These are phyloP conservation scores for Penicillium waksmanii DNA, from an alignment of 495 filamentous ascomycete species.

Conservation along the genomic window DNA sequence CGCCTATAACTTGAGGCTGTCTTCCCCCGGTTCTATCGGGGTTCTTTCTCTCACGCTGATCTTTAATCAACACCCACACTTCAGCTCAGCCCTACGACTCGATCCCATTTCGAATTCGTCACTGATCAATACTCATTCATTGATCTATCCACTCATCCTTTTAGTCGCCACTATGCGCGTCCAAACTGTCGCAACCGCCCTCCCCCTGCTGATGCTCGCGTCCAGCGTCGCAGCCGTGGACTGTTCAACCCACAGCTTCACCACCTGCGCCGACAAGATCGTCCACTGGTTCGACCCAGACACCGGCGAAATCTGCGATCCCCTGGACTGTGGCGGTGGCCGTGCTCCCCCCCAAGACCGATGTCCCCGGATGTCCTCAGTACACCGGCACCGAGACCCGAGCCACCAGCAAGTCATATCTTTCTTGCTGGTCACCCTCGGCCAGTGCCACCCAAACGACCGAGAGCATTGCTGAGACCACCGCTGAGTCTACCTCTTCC, in stretches of 20 bases:
- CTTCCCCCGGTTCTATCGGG: neutral
- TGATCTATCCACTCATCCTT: neutral
- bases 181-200: constrained; percentile 16
- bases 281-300: constrained; percentile 52
- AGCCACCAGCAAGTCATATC: constrained; percentile 46
- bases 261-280: constrained; percentile 39
- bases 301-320: constrained; percentile 58
- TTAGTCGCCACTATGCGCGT: constrained; percentile 5
- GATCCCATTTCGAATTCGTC: neutral
- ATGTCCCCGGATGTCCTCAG: constrained; percentile 57
- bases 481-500: constrained; percentile 11
- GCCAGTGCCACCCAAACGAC: constrained; percentile 10
- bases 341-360: constrained; percentile 56
- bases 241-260: constrained; percentile 23
- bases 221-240: constrained; percentile 16
- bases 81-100: neutral
- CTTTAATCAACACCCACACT: neutral
- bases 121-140: neutral
- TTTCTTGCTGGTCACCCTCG: constrained; percentile 35
- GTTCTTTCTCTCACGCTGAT: neutral
- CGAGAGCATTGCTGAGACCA: constrained; percentile 1
- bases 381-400: constrained; percentile 54
- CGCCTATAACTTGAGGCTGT: neutral
- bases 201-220: constrained; percentile 22
- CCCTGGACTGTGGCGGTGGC: constrained; percentile 63